These are phyloP conservation scores for Lentinula boryana DNA, from an alignment of 768 basidiomycete genomes.

Conservation along the genomic window DNA sequence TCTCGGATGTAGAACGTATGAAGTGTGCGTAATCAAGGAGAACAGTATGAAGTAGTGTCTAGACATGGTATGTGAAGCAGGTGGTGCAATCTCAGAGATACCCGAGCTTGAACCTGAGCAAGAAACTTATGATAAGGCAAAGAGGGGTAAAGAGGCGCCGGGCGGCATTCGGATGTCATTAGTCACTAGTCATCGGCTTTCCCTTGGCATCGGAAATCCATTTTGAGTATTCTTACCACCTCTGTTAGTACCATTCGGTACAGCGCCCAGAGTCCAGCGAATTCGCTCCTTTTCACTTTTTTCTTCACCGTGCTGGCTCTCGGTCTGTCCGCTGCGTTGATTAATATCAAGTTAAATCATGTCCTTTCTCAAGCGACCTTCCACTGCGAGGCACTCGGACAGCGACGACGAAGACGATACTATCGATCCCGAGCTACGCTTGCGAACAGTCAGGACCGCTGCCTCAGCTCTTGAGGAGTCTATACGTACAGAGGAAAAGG, in stretches of 20 bases:
- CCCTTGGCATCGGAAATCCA: no score
- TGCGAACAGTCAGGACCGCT: constrained; percentile 91
- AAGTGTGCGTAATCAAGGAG: no score
- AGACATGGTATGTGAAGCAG: no score
- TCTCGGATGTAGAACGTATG: no score
- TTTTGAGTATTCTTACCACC: no score
- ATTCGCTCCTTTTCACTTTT: constrained; percentile 5
- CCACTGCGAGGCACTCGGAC: constrained; percentile 31
- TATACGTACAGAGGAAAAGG: constrained; percentile 69
- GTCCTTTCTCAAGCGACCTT: constrained; percentile 36
- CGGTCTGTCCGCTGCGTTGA: constrained; percentile 2
- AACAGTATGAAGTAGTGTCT: no score
- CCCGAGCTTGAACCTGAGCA: no score
- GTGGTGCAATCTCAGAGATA: no score
- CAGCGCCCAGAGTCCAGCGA: not conserved
- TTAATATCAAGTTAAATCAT: constrained; percentile 3
- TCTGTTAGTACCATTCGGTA: not conserved
- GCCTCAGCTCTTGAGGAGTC: constrained; percentile 87
- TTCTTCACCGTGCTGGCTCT: constrained; percentile 13
- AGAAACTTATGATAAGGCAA: no score
- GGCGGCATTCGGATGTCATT: no score
- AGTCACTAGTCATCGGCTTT: no score
- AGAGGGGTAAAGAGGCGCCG: no score
- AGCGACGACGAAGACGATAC: constrained; percentile 58
- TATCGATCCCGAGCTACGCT: constrained; percentile 81